Base-by-base conservation (phyloP, 2,329 filamentous ascomycete genomes). In the Fusarium floridanum region DNA sequence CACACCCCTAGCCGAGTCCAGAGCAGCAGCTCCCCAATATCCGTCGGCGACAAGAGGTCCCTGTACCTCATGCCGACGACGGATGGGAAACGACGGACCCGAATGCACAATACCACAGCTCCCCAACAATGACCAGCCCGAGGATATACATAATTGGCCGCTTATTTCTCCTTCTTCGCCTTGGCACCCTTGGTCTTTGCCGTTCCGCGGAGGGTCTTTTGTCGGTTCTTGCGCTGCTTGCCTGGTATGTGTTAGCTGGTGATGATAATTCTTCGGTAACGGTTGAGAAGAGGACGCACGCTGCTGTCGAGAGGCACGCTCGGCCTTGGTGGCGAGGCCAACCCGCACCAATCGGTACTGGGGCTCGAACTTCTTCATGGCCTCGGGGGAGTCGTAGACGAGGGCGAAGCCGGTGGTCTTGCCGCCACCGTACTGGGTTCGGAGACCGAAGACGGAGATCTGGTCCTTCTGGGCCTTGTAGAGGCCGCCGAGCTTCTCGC, bases 221-320 rank as follows among this genome's bases (percentile, higher is more conserved):
- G 92, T 87, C 96, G 92, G 94, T 99, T 99, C 95, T 99, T 99
- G 91, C 97, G 94, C 91, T 98, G 97, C 92, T 99, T 99, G 93
- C 96, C 96, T 98, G 88, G 90, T 81, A 70, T 27, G 45, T 61
- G 34, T 50, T 53, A 67, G 24, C 24, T n/a, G n/a, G n/a, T n/a
- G n/a, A n/a, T n/a, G n/a, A n/a, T n/a, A n/a, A n/a, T n/a, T n/a
- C n/a, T n/a, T n/a, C n/a, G n/a, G n/a, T n/a, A n/a, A n/a, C n/a
- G n/a, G n/a, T n/a, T n/a, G n/a, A n/a, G n/a, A n/a, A n/a, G n/a
- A n/a, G n/a, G n/a, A 97, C 96, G 85, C 95, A 98, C 97, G 95
- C 89, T 99, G 97, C 90, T 99, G 97, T 92, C 97, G 94, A 90
- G 92, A 95, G 83, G 97, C 92, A 90, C 95, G 96, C 94, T 99